Conservation (phyloP, 1,284 basidiomycete species). For the Naganishia liquefaciens region DNA sequence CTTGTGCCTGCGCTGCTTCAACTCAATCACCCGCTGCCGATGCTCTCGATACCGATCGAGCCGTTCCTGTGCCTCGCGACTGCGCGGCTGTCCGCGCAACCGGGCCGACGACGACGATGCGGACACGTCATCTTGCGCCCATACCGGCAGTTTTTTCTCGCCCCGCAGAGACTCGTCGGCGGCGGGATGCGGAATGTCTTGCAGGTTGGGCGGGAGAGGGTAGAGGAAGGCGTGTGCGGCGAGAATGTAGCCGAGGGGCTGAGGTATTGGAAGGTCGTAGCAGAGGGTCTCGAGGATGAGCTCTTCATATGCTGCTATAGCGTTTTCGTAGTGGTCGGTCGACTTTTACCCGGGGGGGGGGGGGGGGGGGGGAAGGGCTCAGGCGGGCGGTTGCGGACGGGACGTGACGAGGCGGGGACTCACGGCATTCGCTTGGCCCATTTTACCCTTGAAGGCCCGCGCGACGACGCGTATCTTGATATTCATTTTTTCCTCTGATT, state of each 20-base stretch:
- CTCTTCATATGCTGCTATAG: constrained; percentile 77
- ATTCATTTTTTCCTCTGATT: constrained; percentile 56
- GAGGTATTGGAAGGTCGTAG: constrained; percentile 80
- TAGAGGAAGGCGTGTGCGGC: constrained; percentile 59
- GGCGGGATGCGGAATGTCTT: neutral
- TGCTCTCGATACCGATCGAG: constrained; percentile 14
- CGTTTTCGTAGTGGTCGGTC: constrained; percentile 59
- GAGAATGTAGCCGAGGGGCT: constrained; percentile 72
- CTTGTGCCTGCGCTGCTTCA: constrained; percentile 1
- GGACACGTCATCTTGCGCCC: constrained; percentile 14
- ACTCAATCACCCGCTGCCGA: neutral
- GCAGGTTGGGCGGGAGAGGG: constrained; percentile 2
- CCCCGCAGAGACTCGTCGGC: no score
- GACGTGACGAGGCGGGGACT: constrained; percentile 58
- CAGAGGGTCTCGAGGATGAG: constrained; percentile 78
- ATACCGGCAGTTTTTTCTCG: constrained; percentile 16
- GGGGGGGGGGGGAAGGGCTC: neutral
- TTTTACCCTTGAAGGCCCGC: constrained; percentile 32
- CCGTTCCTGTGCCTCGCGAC: neutral
- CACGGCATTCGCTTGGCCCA: constrained; percentile 34
- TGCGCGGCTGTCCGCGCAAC: neutral
- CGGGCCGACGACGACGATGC: no score
- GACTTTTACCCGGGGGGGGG: constrained; percentile 27
- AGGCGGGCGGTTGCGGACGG: neutral
- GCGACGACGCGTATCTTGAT: constrained; percentile 35